Base-by-base conservation (phyloP, 306 rosid genomes). In the Cotoneaster glaucophyllus region DNA sequence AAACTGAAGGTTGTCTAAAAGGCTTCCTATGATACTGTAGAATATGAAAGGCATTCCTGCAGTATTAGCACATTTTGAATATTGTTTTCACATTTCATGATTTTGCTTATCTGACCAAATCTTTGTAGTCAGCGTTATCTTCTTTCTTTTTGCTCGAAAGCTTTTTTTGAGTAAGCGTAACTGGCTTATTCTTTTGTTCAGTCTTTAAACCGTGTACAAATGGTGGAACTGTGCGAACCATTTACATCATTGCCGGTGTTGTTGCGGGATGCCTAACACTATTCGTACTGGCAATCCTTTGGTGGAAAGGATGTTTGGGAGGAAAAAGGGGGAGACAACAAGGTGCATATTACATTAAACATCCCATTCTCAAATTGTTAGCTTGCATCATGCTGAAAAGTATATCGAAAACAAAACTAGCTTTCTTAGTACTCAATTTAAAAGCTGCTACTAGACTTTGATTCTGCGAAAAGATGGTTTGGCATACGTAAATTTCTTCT, bases 241-340 rank as follows among this genome's bases (percentile, higher is more conserved):
- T 75, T 77, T 67, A 59, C 43, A 68, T 63, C 31, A 56, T 71
- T 21, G 57, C 52, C 39, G 86, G 85, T 48, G 69, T 64, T 34
- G 73, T 31, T 65, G 86, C 83, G 61, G 71, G 75, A 74, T 79
- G 71, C 79, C 11, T 85, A 14, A 50, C 69, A 5, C 53, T 81
- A 72, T 37, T 77, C 32, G 24, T 81, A 54, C 64, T 70, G 12
- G 89, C 80, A 63, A 64, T 85, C 79, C 78, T 81, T 74, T 79
- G 82, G 87, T 81, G 91, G 84, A 83, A 79, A 71, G 80, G 84
- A 71, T 65, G 56, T 41, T 66, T 81, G 64, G 39, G 12, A 79
- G 44, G 34, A 48, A 78, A 77, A 57, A 53, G 41, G 71, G 61
- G 19, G 69, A 67, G 53, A 53, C 22, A 63, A 70, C 37, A 74